These are phyloP conservation scores for Guadua angustifolia DNA, from an alignment of 176 grass and related monocot species.

Conservation along the genomic window DNA sequence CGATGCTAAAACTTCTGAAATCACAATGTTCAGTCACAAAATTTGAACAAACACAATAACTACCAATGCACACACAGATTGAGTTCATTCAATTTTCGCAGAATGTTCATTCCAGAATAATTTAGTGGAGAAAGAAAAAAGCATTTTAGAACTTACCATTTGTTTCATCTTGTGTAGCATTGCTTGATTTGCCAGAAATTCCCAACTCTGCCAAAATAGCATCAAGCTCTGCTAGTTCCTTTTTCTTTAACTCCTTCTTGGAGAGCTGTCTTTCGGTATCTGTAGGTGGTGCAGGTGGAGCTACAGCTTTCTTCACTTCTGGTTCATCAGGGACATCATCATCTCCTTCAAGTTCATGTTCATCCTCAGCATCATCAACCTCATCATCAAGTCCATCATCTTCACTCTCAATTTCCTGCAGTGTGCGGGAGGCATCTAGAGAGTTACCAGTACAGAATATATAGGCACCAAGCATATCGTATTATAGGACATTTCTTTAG, in stretches of 20 bases:
- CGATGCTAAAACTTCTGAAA: neutral
- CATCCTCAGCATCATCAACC: conserved; percentile 68
- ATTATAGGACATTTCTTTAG: neutral
- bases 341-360: conserved; percentile 62
- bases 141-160: conserved; percentile 31
- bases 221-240: conserved; percentile 94
- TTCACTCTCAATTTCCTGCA: conserved; percentile 90
- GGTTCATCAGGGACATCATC: conserved; percentile 45
- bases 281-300: conserved; percentile 57
- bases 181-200: conserved; percentile 59
- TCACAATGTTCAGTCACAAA: conserved; percentile 12
- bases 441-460: conserved; percentile 1
- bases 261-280: conserved; percentile 93
- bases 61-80: neutral
- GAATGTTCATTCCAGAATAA: neutral
- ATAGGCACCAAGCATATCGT: neutral
- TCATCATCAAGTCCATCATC: conserved; percentile 83
- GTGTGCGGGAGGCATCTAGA: neutral
- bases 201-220: conserved; percentile 89
- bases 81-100: neutral
- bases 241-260: conserved; percentile 98
- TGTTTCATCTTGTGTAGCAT: conserved; percentile 48
- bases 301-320: conserved; percentile 44
- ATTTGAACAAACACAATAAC: neutral
- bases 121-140: neutral